Evolutionary conservation across 2,329 filamentous ascomycete species (phyloP), one percentile per base, ranked within the genome.

Genomic region (Elsinoe perseae): DNA sequence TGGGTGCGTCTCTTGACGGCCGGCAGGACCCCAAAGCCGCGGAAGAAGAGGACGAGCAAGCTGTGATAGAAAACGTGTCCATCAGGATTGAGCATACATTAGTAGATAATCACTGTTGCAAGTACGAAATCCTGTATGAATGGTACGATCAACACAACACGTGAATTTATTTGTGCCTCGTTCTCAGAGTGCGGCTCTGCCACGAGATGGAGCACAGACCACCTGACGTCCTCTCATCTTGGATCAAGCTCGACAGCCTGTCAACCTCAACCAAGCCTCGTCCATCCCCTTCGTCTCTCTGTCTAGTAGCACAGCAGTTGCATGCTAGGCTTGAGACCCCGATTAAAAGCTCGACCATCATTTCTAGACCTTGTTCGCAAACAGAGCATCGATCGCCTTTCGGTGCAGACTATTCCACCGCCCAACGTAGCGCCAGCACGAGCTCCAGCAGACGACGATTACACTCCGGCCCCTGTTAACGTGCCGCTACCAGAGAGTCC

Each of bases 331-430:
- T 68, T 81, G 64, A 75, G 79, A 66, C 80, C 79, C 68, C 77
- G 75, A 69, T 70, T 85, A 61, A 78, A 75, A 75, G 71, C 76
- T 68, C 79, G 80, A 63, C 79, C 81, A 54, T 85, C 82, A 52
- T 73, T 86, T 61, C 74, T 83, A 67, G 81, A 85, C 65, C 75
- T 86, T 63, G 75, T 86, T 62, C 70, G 72, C 58, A 72, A 74
- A 63, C 72, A 73, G 61, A 75, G 75, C 63, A 74, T 77, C 61
- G 73, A 77, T 60, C 67, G 70, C 57, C 66, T 73, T 66, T 75
- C 74, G 61, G 69, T 40, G 40, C 56, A 61, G 43, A 53, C 12
- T 23, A 21, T 70, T 40, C 64, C 66, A 58, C 62, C 64, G 32
- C 65, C 64, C 34, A 62, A 69, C 65, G 67, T 64, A 65, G 64